Percentiles rank a stretch among this genome's conserved stretches.
Conservation (phyloP, 495 filamentous ascomycete genomes). For the Hypomontagnella monticulosa region DNA sequence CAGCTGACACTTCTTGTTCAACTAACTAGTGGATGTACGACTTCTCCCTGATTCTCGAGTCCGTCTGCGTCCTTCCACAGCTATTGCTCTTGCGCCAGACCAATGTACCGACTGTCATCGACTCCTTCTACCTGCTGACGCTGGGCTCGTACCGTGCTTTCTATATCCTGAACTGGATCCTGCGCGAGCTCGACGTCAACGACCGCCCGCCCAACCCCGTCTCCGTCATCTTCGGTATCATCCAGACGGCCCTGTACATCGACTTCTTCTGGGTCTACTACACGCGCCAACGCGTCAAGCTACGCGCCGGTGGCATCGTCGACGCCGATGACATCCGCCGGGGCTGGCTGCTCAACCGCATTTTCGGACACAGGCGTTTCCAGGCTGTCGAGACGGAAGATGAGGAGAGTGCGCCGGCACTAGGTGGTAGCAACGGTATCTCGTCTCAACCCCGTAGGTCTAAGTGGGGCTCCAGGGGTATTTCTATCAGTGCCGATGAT, state of each 20-base stretch:
- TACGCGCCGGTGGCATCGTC: conserved; percentile 89
- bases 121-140: conserved; percentile 90
- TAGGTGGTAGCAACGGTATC: conserved; percentile 45
- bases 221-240: conserved; percentile 81
- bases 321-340: conserved; percentile 87
- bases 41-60: conserved; percentile 91
- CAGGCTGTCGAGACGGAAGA: conserved; percentile 42
- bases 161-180: conserved; percentile 94
- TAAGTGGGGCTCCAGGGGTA: conserved; percentile 81
- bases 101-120: conserved; percentile 93
- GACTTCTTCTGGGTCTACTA: conserved; percentile 99
- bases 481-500: conserved; percentile 84
- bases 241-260: conserved; percentile 90
- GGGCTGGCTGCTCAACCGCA: conserved; percentile 75
- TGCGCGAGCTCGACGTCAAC: conserved; percentile 64
- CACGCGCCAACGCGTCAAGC: conserved; percentile 90
- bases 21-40: conserved; percentile 72
- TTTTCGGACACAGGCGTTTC: conserved; percentile 61
- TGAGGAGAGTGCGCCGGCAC: conserved; percentile 61
- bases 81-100: conserved; percentile 92
- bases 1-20: not conserved
- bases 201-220: conserved; percentile 74
- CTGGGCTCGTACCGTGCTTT: conserved; percentile 89
- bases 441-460: conserved; percentile 43
- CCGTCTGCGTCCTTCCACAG: conserved; percentile 89